These are phyloP conservation scores for Neospora caninum DNA, from an alignment of 169 alveolate species.

Conservation along the genomic window DNA sequence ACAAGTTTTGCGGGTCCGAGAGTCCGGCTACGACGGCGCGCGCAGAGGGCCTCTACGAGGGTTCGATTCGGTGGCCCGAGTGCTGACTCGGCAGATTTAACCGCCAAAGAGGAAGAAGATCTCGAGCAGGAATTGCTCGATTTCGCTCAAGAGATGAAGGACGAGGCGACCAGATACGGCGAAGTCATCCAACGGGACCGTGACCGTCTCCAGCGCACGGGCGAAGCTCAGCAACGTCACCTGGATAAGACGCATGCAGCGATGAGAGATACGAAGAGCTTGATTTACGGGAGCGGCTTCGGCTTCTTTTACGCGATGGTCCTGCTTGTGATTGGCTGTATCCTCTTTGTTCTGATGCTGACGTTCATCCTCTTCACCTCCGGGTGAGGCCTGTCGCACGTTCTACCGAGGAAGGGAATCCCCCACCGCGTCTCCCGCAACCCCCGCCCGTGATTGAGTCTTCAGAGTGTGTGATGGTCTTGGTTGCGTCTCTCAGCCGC, in stretches of 20 bases:
- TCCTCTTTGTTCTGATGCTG: background rate
- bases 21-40: background rate
- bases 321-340: background rate
- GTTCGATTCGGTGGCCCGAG: background rate
- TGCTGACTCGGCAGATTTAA: background rate
- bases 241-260: background rate
- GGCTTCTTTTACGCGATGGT: constrained; percentile 24
- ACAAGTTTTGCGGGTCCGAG: background rate
- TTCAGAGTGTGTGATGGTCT: too few species aligned
- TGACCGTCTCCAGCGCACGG: constrained; percentile 19
- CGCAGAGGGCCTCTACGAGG: background rate
- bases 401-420: too few species aligned
- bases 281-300: background rate
- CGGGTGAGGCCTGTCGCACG: too few species aligned
- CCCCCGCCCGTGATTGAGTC: too few species aligned
- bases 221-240: constrained; percentile 7
- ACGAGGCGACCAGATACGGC: constrained; percentile 4
- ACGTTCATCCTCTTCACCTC: background rate
- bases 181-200: constrained; percentile 7
- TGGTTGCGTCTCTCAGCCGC: too few species aligned
- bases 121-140: background rate
- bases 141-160: background rate
- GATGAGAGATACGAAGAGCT: background rate
- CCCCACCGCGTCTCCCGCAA: too few species aligned
- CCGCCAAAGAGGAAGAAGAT: background rate